These are phyloP conservation scores for Fusarium penzigii DNA, from an alignment of 2,329 filamentous ascomycete species.

Conservation along the genomic window DNA sequence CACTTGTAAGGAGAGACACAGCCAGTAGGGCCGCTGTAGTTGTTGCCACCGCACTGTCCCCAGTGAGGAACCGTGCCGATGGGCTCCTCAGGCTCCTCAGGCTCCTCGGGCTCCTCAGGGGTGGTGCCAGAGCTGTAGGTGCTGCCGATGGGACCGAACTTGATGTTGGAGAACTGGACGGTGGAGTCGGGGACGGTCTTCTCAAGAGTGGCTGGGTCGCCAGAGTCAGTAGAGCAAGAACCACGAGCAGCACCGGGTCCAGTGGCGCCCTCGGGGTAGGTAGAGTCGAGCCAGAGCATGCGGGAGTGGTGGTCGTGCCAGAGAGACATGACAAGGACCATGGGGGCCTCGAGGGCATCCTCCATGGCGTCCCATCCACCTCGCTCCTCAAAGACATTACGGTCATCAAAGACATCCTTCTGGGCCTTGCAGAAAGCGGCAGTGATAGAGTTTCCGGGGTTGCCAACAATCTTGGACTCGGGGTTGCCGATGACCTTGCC, in stretches of 20 bases:
- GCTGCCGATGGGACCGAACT: conserved; percentile 55
- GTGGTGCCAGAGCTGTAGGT: conserved; percentile 36
- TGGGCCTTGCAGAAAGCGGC: conserved; percentile 58
- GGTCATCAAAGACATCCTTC: conserved; percentile 58
- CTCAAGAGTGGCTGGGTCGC: conserved; percentile 53
- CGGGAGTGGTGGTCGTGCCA: conserved; percentile 68
- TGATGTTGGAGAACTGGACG: conserved; percentile 62
- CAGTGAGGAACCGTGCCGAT: conserved; percentile 29
- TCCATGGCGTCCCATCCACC: conserved; percentile 63
- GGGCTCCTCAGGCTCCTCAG: conserved; percentile 14
- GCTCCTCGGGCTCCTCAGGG: neutral
- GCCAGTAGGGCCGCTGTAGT: conserved; percentile 36
- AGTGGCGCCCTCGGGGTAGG: conserved; percentile 54
- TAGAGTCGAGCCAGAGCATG: conserved; percentile 76
- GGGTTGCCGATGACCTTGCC: conserved; percentile 59
- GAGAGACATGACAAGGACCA: conserved; percentile 52
- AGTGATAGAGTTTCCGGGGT: conserved; percentile 53
- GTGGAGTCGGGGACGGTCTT: conserved; percentile 45
- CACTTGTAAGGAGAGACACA: conserved; percentile 40
- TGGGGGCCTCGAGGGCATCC: conserved; percentile 40
- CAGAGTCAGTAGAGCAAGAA: conserved; percentile 52
- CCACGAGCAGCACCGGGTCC: conserved; percentile 54
- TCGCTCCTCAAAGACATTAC: conserved; percentile 51
- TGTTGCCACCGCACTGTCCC: conserved; percentile 41
- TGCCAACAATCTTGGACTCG: conserved; percentile 40